Evolutionary conservation across 1,284 basidiomycete genomes (phyloP), one percentile per base, ranked within the genome.

Genomic region (Waitea zeae): DNA sequence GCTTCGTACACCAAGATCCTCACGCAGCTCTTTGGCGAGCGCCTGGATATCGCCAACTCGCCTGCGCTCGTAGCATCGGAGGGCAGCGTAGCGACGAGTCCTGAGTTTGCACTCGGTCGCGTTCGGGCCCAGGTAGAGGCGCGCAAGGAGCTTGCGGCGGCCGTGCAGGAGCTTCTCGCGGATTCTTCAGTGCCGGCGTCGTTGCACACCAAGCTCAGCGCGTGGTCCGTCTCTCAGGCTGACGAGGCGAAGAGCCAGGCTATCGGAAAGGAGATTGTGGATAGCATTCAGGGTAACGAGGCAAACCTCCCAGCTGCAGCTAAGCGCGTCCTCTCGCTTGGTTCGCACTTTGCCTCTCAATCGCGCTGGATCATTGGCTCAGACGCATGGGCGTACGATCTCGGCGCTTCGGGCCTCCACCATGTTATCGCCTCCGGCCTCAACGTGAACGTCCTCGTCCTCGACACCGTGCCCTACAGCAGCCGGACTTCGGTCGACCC

Each of bases 301-400:
- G 47, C 61, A 12, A 54, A 53, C 5, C 59, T 89, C 11, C 61
- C 76, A 39, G 56, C 63, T 17, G 51, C 54, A 5, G 42, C 57
- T 5, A 37, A 61, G 26, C 64, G 60, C 17, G 62, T 83, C 30
- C 63, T 84, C 24, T 55, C 66, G 5, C 59, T 78, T 13, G 64
- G 66, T 20, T 54, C 66, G 20, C 68, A 77, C 44, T 71, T 92
- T 46, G 57, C 67, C 31, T 59, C 72, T 12, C 7, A 26, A n/a
- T 86, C 83, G 1, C 67, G 87, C 38, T 98, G 92, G 92, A 97
- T 98, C 53, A 80, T 97, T 45, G 90, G 93, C 17, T 95, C 88
- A 33, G 93, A 98, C 52, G 82, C 88, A 0, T 98, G 93, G 93
- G 83, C 92, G 0, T 89, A 93, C 51, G 93, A 97, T 55, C 73